phyloP scores from a whole-genome alignment of 1,284 basidiomycete species.

The Cryptococcus sp. region DNA sequence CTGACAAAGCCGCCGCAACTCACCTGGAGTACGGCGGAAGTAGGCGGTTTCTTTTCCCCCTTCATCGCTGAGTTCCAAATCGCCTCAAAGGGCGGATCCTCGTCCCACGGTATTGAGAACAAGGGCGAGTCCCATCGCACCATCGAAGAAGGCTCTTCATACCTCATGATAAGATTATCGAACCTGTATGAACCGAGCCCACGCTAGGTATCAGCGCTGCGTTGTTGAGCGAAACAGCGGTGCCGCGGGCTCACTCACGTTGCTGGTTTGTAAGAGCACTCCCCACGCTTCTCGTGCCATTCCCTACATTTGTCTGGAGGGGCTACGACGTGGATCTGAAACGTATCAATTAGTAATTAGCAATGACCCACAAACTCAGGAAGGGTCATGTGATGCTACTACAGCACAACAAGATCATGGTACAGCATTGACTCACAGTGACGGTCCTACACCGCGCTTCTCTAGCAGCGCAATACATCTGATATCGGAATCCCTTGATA shows the following conservation, averaged over 20 bases:
- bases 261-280: conserved; percentile 62
- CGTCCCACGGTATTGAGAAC: conserved; percentile 75
- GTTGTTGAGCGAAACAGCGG: too few species aligned
- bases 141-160: conserved; percentile 95
- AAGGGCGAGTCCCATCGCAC: conserved; percentile 96
- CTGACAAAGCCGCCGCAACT: conserved; percentile 44
- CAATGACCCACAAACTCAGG: too few species aligned
- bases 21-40: conserved; percentile 78
- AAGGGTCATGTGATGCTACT: not conserved
- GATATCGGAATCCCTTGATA: conserved; percentile 95
- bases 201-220: not conserved
- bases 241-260: conserved; percentile 62
- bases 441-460: conserved; percentile 82
- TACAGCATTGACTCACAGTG: conserved; percentile 64
- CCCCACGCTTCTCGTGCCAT: conserved; percentile 64
- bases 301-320: conserved; percentile 72
- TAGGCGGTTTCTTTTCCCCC: conserved; percentile 80
- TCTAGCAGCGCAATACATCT: conserved; percentile 92
- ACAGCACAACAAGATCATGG: not conserved
- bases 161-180: conserved; percentile 84
- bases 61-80: conserved; percentile 82
- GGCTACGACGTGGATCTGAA: conserved; percentile 65
- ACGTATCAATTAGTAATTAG: not conserved
- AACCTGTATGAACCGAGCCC: conserved; percentile 61
- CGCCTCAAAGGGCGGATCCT: conserved; percentile 65